phyloP scores from a whole-genome alignment of 228 moss, liverwort and hornwort species.

The Sphagnum magellanicum region DNA sequence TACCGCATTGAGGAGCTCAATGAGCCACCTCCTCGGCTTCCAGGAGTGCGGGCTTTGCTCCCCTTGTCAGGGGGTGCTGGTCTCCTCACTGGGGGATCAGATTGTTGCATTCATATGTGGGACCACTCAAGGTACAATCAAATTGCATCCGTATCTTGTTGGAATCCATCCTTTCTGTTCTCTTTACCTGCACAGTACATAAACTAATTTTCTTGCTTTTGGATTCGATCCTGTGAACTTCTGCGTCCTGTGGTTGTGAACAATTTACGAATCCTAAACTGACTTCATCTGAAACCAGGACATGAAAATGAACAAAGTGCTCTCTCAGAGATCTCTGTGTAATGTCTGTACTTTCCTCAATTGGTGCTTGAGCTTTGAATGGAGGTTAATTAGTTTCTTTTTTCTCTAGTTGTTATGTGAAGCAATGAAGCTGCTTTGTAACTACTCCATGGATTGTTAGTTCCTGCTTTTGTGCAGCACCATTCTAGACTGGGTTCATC shows the following conservation, averaged over 20 bases:
- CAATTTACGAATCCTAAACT: not conserved
- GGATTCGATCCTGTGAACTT: not conserved
- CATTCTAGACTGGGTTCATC: too few relatives aligned
- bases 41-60: conserved; percentile 42
- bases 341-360: not conserved
- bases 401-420: not conserved
- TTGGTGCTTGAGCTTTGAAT: too few relatives aligned
- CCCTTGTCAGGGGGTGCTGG: conserved; percentile 35
- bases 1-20: conserved; percentile 42
- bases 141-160: too few relatives aligned
- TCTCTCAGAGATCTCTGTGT: not conserved
- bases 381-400: too few relatives aligned
- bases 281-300: not conserved
- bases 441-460: not conserved
- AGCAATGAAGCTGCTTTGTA: not conserved
- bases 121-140: conserved; percentile 26
- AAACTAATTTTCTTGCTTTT: not conserved
- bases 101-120: conserved; percentile 44
- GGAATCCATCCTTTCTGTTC: not conserved
- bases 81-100: conserved; percentile 38
- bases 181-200: not conserved
- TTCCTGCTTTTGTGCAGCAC: not conserved
- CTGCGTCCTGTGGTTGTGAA: not conserved
- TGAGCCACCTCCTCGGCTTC: conserved; percentile 35
- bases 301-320: not conserved